These are phyloP conservation scores for Ganoderma meredithae DNA, from an alignment of 1,284 basidiomycete species.

Conservation along the genomic window DNA sequence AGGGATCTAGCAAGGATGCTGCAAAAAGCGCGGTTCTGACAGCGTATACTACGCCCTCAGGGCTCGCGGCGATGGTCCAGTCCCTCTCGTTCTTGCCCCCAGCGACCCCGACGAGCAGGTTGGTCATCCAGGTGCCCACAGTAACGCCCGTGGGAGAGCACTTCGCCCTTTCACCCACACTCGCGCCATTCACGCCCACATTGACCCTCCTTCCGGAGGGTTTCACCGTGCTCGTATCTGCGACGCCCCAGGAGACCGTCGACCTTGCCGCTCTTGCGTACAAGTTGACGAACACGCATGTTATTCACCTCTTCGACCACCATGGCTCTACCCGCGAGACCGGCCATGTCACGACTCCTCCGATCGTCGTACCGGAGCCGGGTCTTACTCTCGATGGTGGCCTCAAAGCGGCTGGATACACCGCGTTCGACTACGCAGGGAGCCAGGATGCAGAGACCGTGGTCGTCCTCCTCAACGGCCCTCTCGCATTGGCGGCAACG, in stretches of 20 bases:
- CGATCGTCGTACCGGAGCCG: conserved; percentile 41
- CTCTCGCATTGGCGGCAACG: conserved; percentile 66
- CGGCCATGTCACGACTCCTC: conserved; percentile 55
- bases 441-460: conserved; percentile 63
- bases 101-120: conserved; percentile 65
- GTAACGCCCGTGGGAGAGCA: conserved; percentile 71
- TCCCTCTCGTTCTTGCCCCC: conserved; percentile 71
- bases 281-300: conserved; percentile 65
- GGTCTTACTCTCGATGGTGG: conserved; percentile 52
- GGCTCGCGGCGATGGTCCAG: conserved; percentile 80
- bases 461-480: conserved; percentile 73
- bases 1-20: conserved; percentile 75
- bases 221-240: conserved; percentile 82
- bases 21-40: conserved; percentile 67
- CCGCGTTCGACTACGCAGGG: conserved; percentile 74
- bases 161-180: conserved; percentile 74
- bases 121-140: conserved; percentile 82
- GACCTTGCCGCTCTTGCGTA: conserved; percentile 78
- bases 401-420: conserved; percentile 61
- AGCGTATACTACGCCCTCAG: conserved; percentile 79
- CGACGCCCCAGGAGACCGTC: conserved; percentile 80
- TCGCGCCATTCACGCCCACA: conserved; percentile 70
- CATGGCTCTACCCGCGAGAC: conserved; percentile 72
- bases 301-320: conserved; percentile 84
- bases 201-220: conserved; percentile 71